A percentile compares a stretch with the other conserved stretches of the same genome.
Evolutionary conservation across 192 early-diverging fungal species (phyloP).

Genomic region (Backusella tarrabulga): DNA sequence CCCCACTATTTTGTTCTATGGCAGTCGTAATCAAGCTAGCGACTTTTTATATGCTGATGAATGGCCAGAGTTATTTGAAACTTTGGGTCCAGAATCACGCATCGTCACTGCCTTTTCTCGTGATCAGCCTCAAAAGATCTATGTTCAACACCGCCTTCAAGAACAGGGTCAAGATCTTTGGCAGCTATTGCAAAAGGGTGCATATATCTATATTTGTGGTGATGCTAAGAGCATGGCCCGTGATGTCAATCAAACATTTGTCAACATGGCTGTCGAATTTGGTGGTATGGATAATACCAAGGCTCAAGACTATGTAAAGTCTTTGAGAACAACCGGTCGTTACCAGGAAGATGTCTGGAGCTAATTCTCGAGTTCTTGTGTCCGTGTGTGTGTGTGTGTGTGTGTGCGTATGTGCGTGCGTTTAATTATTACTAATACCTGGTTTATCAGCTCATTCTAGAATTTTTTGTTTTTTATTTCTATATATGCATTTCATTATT

Average conservation of each 20-base stretch:
- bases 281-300: conserved; percentile 68
- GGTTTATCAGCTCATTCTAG: not conserved
- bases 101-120: conserved; percentile 92
- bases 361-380: not conserved
- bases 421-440: not conserved
- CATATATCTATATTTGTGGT: conserved; percentile 90
- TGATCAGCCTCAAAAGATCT: conserved; percentile 77
- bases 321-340: conserved; percentile 74
- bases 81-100: conserved; percentile 49
- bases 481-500: not conserved
- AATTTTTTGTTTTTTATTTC: not conserved
- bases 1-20: conserved; percentile 89
- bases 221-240: conserved; percentile 98
- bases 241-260: conserved; percentile 76
- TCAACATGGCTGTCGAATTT: conserved; percentile 62
- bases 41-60: conserved; percentile 94
- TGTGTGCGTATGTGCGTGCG: not conserved
- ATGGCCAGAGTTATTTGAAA: conserved; percentile 65
- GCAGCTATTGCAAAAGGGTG: conserved; percentile 73
- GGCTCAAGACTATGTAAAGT: conserved; percentile 82
- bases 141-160: conserved; percentile 89
- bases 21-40: conserved; percentile 79
- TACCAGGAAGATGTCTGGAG: conserved; percentile 98
- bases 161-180: conserved; percentile 78
- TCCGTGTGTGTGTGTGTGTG: not conserved